These are phyloP conservation scores for Plantago elongata DNA, from an alignment of 257 asterid genomes.

Conservation along the genomic window DNA sequence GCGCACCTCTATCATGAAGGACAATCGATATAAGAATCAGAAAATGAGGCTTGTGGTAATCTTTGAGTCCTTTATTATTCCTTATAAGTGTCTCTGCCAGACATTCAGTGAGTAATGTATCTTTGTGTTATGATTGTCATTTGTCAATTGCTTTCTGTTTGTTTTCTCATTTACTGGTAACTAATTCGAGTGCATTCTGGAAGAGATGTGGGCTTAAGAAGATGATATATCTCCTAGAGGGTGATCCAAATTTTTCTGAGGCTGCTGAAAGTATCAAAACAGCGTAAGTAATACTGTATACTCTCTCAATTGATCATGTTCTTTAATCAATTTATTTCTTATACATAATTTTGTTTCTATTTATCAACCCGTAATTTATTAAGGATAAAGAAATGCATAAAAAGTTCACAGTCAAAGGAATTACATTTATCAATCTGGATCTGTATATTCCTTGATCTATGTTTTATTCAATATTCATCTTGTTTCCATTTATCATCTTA, in stretches of 20 bases:
- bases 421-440: no score
- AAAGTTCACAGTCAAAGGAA: no score
- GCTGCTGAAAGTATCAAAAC: conserved; percentile 94
- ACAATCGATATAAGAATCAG: conserved; percentile 90
- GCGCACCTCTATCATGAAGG: conserved; percentile 86
- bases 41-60: conserved; percentile 85
- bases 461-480: no score
- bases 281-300: conserved; percentile 59
- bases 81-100: no score
- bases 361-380: no score
- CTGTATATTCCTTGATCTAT: no score
- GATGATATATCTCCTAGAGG: conserved; percentile 94
- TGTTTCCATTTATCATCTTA: no score
- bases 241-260: conserved; percentile 89
- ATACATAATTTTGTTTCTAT: neutral
- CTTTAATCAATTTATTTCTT: neutral
- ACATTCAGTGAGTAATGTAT: no score
- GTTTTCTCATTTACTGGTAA: neutral
- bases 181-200: conserved; percentile 21
- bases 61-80: conserved; percentile 6
- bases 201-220: conserved; percentile 95
- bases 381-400: no score
- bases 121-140: no score
- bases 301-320: conserved; percentile 16
- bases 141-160: neutral